Conservation (phyloP, 2,329 filamentous ascomycete species). For the Gnomoniopsis sp. region DNA sequence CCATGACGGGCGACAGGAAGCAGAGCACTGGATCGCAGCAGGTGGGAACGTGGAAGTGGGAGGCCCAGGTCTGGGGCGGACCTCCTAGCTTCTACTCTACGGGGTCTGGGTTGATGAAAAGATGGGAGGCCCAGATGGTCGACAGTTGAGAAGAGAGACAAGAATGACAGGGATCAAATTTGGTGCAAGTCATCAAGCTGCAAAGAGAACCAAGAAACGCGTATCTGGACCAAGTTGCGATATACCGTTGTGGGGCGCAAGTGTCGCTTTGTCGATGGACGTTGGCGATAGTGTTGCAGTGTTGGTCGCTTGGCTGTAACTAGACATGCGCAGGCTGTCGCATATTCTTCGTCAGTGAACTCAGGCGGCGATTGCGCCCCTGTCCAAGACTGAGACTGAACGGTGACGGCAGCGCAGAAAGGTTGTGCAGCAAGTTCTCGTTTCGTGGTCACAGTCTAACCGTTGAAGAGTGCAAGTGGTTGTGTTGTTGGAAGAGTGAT, state of each 20-base stretch:
- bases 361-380: neutral
- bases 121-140: neutral
- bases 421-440: neutral
- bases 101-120: neutral
- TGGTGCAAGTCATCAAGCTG: slow-evolving; percentile 1
- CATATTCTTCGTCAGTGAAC: neutral
- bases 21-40: slow-evolving; percentile 2
- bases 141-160: neutral
- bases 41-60: neutral
- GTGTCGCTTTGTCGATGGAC: neutral
- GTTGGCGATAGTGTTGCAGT: slow-evolving; percentile 4
- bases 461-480: neutral
- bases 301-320: neutral
- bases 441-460: neutral
- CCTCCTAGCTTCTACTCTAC: slow-evolving; percentile 18
- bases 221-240: neutral
- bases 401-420: neutral
- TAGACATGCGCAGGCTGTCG: neutral
- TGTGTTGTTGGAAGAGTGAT: neutral
- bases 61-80: neutral
- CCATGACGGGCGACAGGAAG: slow-evolving; percentile 41
- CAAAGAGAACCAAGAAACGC: neutral
- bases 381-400: neutral
- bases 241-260: neutral
- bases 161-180: neutral